A percentile compares a stretch with the other conserved stretches of the same genome.
phyloP scores from a whole-genome alignment of 352 stramenopile species.

The Phytophthora capsici region DNA sequence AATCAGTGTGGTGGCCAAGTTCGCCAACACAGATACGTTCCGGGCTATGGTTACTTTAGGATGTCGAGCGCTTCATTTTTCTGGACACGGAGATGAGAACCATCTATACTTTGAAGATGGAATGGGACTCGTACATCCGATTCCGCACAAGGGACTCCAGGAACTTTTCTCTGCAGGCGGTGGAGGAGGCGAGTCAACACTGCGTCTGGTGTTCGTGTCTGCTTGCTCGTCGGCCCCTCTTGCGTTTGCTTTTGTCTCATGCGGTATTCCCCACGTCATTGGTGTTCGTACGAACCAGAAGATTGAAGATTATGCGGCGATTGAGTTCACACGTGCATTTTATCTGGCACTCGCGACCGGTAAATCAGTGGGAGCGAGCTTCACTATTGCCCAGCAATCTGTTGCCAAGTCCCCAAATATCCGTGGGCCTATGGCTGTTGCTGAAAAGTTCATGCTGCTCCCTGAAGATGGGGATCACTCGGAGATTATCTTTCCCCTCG shows the following conservation, averaged over 20 bases:
- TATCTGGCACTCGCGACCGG: conserved; percentile 80
- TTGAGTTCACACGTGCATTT: conserved; percentile 87
- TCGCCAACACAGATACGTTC: conserved; percentile 93
- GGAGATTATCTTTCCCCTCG: conserved; percentile 83
- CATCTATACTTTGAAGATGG: conserved; percentile 96
- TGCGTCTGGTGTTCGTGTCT: conserved; percentile 84
- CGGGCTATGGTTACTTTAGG: conserved; percentile 92
- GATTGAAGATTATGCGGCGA: conserved; percentile 88
- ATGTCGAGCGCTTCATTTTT: conserved; percentile 94
- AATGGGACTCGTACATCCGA: conserved; percentile 81
- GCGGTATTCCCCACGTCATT: conserved; percentile 92
- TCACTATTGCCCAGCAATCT: conserved; percentile 75
- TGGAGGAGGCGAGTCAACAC: conserved; percentile 41
- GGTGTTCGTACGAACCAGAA: conserved; percentile 86
- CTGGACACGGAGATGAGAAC: conserved; percentile 93
- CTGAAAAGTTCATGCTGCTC: conserved; percentile 80
- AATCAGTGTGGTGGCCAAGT: conserved; percentile 95
- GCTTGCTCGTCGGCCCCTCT: conserved; percentile 79
- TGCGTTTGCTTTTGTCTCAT: conserved; percentile 87
- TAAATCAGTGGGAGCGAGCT: conserved; percentile 75
- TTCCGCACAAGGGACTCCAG: conserved; percentile 71
- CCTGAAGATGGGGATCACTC: conserved; percentile 80
- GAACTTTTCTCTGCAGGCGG: conserved; percentile 72
- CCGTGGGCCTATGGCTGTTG: conserved; percentile 65
- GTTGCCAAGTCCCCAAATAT: conserved; percentile 85